These are phyloP conservation scores for Uronychia binucleata DNA, from an alignment of 73 alveolate genomes.

Conservation along the genomic window DNA sequence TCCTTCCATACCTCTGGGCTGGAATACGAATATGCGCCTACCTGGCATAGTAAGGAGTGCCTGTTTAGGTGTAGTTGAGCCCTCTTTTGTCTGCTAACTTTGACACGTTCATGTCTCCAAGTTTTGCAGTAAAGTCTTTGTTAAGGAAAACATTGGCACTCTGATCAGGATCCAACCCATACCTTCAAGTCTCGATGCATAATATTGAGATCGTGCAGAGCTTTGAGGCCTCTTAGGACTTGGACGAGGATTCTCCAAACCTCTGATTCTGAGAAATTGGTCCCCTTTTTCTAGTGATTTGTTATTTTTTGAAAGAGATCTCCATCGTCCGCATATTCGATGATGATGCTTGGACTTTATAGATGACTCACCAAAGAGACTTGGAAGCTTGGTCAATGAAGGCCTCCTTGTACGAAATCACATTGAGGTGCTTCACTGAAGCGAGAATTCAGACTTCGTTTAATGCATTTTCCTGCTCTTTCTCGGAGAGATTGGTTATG, in stretches of 20 bases:
- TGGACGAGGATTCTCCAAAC: conserved; percentile 81
- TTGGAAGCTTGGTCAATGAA: conserved; percentile 64
- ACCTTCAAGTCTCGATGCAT: conserved; percentile 79
- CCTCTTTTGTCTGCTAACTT: conserved; percentile 70
- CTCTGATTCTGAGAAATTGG: conserved; percentile 62
- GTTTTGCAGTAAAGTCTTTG: conserved; percentile 68
- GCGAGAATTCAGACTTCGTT: conserved; percentile 89
- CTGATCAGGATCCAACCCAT: neutral
- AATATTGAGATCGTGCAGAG: conserved; percentile 76
- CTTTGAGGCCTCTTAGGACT: conserved; percentile 67
- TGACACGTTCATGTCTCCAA: conserved; percentile 83
- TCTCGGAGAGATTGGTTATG: conserved; percentile 54
- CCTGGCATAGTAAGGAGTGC: conserved; percentile 69
- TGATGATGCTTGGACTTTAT: conserved; percentile 62
- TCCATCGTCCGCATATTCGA: conserved; percentile 89
- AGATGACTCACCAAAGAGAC: conserved; percentile 14
- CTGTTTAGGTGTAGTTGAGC: conserved; percentile 42
- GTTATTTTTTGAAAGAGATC: conserved; percentile 79
- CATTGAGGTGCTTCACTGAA: conserved; percentile 68
- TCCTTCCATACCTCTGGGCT: conserved; percentile 87
- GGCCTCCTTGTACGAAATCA: conserved; percentile 78
- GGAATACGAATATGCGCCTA: neutral
- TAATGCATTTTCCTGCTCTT: conserved; percentile 75
- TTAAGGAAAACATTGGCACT: conserved; percentile 83
- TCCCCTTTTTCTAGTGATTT: conserved; percentile 52